Percentiles rank a stretch among this genome's conserved stretches.
These are phyloP conservation scores for Elsinoe perseae DNA, from an alignment of 2,329 filamentous ascomycete species.

Conservation along the genomic window DNA sequence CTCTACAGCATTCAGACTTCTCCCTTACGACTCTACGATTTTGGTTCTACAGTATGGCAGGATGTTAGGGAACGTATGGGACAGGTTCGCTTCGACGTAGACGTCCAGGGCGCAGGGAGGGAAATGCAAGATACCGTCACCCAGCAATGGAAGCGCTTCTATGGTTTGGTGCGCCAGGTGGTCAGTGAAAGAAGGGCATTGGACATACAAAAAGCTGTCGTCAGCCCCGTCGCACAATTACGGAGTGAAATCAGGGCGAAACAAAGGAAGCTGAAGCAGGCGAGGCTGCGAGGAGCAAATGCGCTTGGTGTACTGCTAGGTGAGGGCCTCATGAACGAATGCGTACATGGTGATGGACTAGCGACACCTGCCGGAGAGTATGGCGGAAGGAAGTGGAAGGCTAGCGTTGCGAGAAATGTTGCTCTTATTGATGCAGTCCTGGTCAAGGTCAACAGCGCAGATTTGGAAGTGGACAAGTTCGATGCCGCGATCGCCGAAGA, in stretches of 20 bases:
- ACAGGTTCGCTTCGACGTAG: constrained; percentile 20
- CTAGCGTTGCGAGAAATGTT: constrained; percentile 70
- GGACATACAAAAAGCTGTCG: constrained; percentile 62
- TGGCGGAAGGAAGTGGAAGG: constrained; percentile 54
- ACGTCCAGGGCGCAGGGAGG: constrained; percentile 23
- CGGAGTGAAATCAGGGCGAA: constrained; percentile 69
- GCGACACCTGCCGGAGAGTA: constrained; percentile 24
- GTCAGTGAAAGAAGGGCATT: constrained; percentile 64
- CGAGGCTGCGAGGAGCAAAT: constrained; percentile 75
- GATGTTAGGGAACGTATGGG: constrained; percentile 45
- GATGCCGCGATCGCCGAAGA: constrained; percentile 50
- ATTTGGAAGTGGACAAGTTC: constrained; percentile 47
- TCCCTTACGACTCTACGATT: constrained; percentile 65
- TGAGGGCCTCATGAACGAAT: constrained; percentile 62
- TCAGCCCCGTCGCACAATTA: constrained; percentile 70
- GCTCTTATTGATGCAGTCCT: constrained; percentile 81
- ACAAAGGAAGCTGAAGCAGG: constrained; percentile 59
- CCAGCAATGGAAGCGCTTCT: constrained; percentile 50
- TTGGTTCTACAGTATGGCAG: constrained; percentile 60
- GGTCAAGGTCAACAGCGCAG: constrained; percentile 58
- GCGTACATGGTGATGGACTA: constrained; percentile 28
- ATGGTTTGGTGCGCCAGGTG: constrained; percentile 68
- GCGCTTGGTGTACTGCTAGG: constrained; percentile 81
- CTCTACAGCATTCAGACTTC: constrained; percentile 83
- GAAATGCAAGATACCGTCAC: constrained; percentile 27